phyloP scores from a whole-genome alignment of 495 filamentous ascomycete species.

The Haplographium delicatum region DNA sequence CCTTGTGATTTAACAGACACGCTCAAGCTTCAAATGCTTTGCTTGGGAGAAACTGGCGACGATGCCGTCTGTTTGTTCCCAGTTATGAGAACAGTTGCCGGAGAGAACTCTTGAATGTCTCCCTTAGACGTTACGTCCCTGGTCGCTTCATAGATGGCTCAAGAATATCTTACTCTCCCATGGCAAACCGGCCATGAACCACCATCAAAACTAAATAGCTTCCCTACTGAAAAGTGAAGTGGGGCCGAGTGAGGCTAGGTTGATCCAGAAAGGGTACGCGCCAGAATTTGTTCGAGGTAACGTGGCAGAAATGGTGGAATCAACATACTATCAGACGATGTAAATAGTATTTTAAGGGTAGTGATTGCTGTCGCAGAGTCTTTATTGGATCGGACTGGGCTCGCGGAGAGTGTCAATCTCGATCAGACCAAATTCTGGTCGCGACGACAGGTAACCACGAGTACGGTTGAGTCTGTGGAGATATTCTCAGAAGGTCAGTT shows the following conservation, averaged over 20 bases:
- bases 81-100: conserved; percentile 19
- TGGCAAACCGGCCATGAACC: conserved; percentile 26
- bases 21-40: not conserved
- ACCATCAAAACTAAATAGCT: conserved; percentile 23
- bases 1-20: not conserved
- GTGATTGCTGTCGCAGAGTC: conserved; percentile 21
- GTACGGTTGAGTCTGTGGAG: no score
- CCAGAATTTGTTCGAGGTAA: conserved; percentile 22
- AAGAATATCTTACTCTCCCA: conserved; percentile 30
- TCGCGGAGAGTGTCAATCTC: conserved; percentile 8
- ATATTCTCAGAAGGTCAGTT: not conserved
- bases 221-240: conserved; percentile 18
- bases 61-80: not conserved
- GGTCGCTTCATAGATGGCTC: conserved; percentile 34
- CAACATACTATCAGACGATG: conserved; percentile 27
- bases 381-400: not conserved
- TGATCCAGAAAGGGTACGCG: conserved; percentile 29
- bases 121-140: conserved; percentile 31
- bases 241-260: not conserved
- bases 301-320: conserved; percentile 28
- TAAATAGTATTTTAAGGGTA: conserved; percentile 31
- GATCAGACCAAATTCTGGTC: conserved; percentile 24
- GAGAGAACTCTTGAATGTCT: conserved; percentile 26
- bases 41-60: not conserved
- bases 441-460: not conserved